Percentiles rank a stretch among this genome's conserved stretches.
phyloP scores from a whole-genome alignment of 805 yeast species.

The Saccharomycopsis amapae region DNA sequence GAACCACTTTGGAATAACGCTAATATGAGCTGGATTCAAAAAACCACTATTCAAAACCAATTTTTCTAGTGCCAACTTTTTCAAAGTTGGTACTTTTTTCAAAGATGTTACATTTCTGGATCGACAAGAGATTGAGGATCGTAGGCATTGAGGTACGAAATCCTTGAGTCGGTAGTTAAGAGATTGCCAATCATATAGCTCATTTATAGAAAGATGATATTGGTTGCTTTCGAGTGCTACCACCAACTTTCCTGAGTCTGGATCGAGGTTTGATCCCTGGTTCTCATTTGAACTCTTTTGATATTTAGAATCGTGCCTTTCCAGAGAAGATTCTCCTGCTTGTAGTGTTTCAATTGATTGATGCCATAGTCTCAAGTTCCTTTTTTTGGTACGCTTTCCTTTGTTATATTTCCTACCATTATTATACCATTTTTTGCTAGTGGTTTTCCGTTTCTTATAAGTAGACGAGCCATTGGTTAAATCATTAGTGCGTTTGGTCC shows the following conservation, averaged over 20 bases:
- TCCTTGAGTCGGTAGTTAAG: neutral
- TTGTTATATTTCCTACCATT: too few relatives aligned
- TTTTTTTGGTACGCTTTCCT: too few relatives aligned
- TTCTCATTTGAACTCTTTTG: too few relatives aligned
- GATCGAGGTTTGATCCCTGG: too few relatives aligned
- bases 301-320: too few relatives aligned
- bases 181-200: neutral
- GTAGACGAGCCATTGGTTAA: too few relatives aligned
- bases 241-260: neutral
- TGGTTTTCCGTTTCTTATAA: too few relatives aligned
- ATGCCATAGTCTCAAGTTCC: too few relatives aligned
- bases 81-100: neutral
- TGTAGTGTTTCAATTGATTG: too few relatives aligned
- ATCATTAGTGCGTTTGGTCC: too few relatives aligned
- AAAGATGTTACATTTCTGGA: neutral
- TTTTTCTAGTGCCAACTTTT: neutral
- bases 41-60: neutral
- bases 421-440: too few relatives aligned
- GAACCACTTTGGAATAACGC: slow-evolving; percentile 5
- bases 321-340: too few relatives aligned
- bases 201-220: neutral
- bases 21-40: neutral
- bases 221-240: neutral
- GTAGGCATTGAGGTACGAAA: neutral
- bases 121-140: neutral